Evolutionary conservation across 2,329 filamentous ascomycete species (phyloP).

Genomic region (Colletotrichum tanaceti): DNA sequence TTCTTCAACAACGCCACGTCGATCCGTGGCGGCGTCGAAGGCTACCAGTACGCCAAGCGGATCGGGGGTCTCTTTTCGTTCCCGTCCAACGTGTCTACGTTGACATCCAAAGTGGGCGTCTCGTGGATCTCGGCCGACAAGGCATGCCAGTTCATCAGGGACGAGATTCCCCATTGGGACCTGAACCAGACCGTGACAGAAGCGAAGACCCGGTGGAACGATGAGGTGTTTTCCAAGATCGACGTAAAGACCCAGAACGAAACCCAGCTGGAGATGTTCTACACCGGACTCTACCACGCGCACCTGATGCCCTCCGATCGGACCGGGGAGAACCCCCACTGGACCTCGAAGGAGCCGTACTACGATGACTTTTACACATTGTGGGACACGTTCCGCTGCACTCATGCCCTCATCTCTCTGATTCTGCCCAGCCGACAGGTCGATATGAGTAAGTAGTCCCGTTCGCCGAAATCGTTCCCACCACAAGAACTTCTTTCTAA

Average conservation of each 20-base stretch:
- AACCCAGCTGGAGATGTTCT: slow-evolving; percentile 64
- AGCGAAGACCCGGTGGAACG: slow-evolving; percentile 59
- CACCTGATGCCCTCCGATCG: slow-evolving; percentile 71
- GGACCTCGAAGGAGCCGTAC: slow-evolving; percentile 65
- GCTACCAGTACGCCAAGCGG: slow-evolving; percentile 63
- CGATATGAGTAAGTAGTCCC: slow-evolving; percentile 54
- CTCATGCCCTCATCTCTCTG: slow-evolving; percentile 64
- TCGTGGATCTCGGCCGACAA: slow-evolving; percentile 62
- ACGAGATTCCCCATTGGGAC: slow-evolving; percentile 57
- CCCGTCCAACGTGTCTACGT: slow-evolving; percentile 46
- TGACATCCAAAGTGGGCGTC: slow-evolving; percentile 63
- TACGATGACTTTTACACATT: slow-evolving; percentile 71
- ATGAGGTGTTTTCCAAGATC: slow-evolving; percentile 58
- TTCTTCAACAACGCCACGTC: slow-evolving; percentile 64
- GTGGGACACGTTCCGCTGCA: slow-evolving; percentile 67
- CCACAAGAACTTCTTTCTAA: background rate
- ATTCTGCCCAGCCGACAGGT: slow-evolving; percentile 64
- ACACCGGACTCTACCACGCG: slow-evolving; percentile 70
- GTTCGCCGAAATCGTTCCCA: too few species aligned
- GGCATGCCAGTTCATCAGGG: slow-evolving; percentile 60
- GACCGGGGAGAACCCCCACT: slow-evolving; percentile 68
- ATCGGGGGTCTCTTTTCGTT: slow-evolving; percentile 65
- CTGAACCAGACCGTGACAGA: slow-evolving; percentile 53
- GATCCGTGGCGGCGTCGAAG: slow-evolving; percentile 61
- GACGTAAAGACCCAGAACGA: slow-evolving; percentile 54